Conservation (phyloP, 495 filamentous ascomycete genomes). For the Geoglossum glabrum region DNA sequence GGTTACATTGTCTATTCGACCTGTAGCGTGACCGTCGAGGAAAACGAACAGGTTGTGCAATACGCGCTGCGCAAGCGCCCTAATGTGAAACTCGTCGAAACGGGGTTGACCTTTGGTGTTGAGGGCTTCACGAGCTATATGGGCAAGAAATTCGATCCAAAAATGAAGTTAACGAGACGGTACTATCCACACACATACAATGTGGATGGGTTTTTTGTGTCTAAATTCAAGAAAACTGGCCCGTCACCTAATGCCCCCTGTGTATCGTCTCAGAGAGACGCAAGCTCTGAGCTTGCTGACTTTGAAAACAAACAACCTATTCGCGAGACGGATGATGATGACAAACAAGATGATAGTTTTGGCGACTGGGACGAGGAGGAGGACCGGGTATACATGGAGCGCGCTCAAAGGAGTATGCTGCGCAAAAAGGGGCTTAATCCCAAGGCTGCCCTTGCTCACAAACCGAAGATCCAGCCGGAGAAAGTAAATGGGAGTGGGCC, state of each 20-base stretch:
- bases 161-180: constrained; percentile 65
- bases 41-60: constrained; percentile 84
- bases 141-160: constrained; percentile 73
- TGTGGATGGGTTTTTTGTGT: constrained; percentile 95
- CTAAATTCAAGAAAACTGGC: constrained; percentile 85
- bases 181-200: constrained; percentile 94
- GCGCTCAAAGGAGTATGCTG: constrained; percentile 33
- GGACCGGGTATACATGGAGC: constrained; percentile 37
- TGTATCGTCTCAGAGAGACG: constrained; percentile 12
- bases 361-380: constrained; percentile 43
- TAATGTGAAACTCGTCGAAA: constrained; percentile 85
- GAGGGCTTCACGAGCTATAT: constrained; percentile 76
- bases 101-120: constrained; percentile 77
- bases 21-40: constrained; percentile 77
- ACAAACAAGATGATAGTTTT: constrained; percentile 26
- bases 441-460: constrained; percentile 23
- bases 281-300: constrained; percentile 13
- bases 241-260: constrained; percentile 38
- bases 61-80: constrained; percentile 80
- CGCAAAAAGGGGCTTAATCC: constrained; percentile 49
- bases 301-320: constrained; percentile 31
- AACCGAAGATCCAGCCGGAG: constrained; percentile 12
- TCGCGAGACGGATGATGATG: constrained; percentile 20
- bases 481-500: not conserved
- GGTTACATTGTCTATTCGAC: constrained; percentile 92